phyloP scores from a whole-genome alignment of 2,329 filamentous ascomycete species.

The Monilinia polystroma region DNA sequence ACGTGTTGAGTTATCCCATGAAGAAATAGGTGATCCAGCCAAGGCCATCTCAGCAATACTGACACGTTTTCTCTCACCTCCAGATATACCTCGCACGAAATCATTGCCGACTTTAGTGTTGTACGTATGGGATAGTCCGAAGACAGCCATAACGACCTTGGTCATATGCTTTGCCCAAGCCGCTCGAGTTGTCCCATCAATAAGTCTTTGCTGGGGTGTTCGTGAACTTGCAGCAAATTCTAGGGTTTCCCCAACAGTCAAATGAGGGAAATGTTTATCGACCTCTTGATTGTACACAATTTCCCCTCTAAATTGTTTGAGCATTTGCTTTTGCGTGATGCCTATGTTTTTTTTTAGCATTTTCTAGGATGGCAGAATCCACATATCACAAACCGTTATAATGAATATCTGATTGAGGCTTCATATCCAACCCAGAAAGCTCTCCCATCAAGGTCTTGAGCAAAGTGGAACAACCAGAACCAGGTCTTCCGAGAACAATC shows the following conservation, averaged over 20 bases:
- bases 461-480: constrained; percentile 63
- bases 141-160: constrained; percentile 65
- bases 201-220: constrained; percentile 57
- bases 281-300: constrained; percentile 74
- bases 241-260: constrained; percentile 73
- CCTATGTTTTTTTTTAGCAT: constrained; percentile 46
- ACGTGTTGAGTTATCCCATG: constrained; percentile 50
- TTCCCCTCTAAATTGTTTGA: constrained; percentile 61
- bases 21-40: constrained; percentile 49
- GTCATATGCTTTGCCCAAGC: constrained; percentile 47
- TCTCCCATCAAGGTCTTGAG: constrained; percentile 61
- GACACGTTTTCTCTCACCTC: constrained; percentile 75
- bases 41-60: constrained; percentile 75
- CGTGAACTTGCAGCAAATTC: constrained; percentile 69
- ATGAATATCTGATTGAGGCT: constrained; percentile 52
- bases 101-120: constrained; percentile 75
- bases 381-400: constrained; percentile 60
- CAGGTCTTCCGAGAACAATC: constrained; percentile 66
- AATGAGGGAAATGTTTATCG: constrained; percentile 72
- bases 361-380: constrained; percentile 51
- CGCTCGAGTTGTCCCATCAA: constrained; percentile 57
- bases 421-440: constrained; percentile 56
- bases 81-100: constrained; percentile 66
- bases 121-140: constrained; percentile 69
- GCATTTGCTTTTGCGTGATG: constrained; percentile 50